Conservation (phyloP, 2,329 filamentous ascomycete genomes). For the Pyricularia pennisetigena region DNA sequence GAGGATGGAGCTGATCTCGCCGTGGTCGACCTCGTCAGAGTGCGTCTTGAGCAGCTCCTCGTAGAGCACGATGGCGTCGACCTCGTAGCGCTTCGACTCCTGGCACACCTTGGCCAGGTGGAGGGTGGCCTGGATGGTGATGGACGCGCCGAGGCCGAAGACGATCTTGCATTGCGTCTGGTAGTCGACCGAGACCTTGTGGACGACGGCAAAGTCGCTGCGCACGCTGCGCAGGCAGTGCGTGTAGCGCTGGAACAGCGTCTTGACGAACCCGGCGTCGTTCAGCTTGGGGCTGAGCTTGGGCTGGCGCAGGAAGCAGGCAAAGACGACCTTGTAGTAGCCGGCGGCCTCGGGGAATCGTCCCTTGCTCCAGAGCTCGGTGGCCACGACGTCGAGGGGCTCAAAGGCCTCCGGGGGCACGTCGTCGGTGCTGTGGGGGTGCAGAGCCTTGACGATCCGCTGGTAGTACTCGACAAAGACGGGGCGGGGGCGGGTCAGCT, state of each 20-base stretch:
- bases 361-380: neutral
- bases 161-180: neutral
- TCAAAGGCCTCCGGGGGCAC: neutral
- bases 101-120: conserved; percentile 1
- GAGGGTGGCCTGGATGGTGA: neutral
- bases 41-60: neutral
- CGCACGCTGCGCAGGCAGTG: neutral
- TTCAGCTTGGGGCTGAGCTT: neutral
- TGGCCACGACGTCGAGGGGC: neutral
- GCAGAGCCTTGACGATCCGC: neutral
- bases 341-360: neutral
- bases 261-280: neutral
- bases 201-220: neutral
- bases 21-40: neutral
- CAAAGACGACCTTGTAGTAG: neutral
- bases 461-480: neutral
- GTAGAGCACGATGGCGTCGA: neutral
- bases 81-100: neutral
- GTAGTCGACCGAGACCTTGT: neutral
- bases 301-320: neutral
- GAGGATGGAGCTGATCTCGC: neutral
- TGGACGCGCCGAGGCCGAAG: neutral
- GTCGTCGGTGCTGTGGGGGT: neutral
- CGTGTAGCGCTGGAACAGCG: neutral
- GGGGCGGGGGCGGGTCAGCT: neutral